Evolutionary conservation across 1,284 basidiomycete genomes (phyloP).

Genomic region (Cutaneotrichosporon cyanovorans): DNA sequence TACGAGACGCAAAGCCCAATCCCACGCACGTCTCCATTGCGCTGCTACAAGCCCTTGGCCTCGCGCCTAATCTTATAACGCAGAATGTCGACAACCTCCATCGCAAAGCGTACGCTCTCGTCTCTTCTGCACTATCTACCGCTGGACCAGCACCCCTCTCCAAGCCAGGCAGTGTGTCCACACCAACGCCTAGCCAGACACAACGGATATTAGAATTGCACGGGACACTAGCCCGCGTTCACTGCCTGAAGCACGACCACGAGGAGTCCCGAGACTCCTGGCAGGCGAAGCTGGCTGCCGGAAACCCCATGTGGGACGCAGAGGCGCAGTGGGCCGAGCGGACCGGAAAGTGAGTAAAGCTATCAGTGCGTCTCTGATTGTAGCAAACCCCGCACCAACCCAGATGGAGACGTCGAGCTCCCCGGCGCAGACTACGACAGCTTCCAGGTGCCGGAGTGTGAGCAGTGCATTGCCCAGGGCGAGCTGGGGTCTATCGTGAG

Average conservation of each 20-base stretch:
- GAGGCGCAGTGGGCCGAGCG: slow-evolving; percentile 61
- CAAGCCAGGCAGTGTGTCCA: slow-evolving; percentile 30
- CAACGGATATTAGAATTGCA: slow-evolving; percentile 71
- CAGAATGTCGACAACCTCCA: slow-evolving; percentile 89
- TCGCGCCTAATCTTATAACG: slow-evolving; percentile 65
- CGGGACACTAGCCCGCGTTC: slow-evolving; percentile 75
- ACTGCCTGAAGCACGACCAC: slow-evolving; percentile 63
- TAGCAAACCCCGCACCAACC: slow-evolving; percentile 67
- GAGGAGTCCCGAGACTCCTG: slow-evolving; percentile 59
- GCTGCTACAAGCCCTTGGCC: slow-evolving; percentile 63
- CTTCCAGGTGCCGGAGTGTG: slow-evolving; percentile 72
- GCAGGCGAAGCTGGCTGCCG: slow-evolving; percentile 61
- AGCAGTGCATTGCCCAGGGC: slow-evolving; percentile 53
- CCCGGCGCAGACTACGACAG: slow-evolving; percentile 65
- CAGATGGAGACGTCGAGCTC: slow-evolving; percentile 85
- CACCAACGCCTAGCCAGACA: slow-evolving; percentile 14
- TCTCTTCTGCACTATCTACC: slow-evolving; percentile 8
- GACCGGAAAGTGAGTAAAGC: slow-evolving; percentile 48
- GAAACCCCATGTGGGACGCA: slow-evolving; percentile 72
- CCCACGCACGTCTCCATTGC: slow-evolving; percentile 78
- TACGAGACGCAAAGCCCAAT: slow-evolving; percentile 71
- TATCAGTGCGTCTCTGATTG: not conserved
- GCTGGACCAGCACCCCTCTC: not conserved
- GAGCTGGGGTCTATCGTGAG: slow-evolving; percentile 5
- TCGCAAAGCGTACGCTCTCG: slow-evolving; percentile 57